Percentiles rank a stretch among this genome's conserved stretches.
phyloP scores from a whole-genome alignment of 768 basidiomycete genomes.

The Boletus rufocinnamomeus region DNA sequence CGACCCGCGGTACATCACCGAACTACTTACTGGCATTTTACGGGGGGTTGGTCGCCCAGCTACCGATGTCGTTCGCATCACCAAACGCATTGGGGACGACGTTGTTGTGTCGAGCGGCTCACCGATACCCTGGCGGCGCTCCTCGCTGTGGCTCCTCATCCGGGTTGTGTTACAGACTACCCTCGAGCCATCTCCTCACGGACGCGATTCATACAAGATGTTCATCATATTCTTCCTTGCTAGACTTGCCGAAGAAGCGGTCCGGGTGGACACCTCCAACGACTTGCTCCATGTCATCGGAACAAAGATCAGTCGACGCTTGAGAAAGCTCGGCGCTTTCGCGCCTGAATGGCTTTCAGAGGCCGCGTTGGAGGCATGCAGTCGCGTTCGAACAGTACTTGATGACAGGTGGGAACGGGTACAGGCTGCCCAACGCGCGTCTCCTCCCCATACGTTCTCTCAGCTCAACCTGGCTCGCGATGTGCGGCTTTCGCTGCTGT shows the following conservation, averaged over 20 bases:
- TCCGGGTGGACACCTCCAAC: constrained; percentile 17
- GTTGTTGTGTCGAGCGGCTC: constrained; percentile 23
- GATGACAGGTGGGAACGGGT: constrained; percentile 40
- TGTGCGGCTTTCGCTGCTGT: too few relatives aligned
- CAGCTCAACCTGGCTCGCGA: too few relatives aligned
- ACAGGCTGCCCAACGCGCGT: constrained; percentile 12
- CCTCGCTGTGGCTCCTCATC: constrained; percentile 40
- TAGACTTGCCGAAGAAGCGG: constrained; percentile 25
- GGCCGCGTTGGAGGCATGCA: constrained; percentile 9
- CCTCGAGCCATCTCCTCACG: constrained; percentile 14
- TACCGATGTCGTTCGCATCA: constrained; percentile 25
- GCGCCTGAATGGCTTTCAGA: constrained; percentile 20
- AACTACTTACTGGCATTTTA: constrained; percentile 48
- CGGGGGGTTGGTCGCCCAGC: constrained; percentile 33
- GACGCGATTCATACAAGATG: constrained; percentile 40
- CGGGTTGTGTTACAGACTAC: constrained; percentile 38
- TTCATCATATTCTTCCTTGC: constrained; percentile 49
- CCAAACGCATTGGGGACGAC: constrained; percentile 37
- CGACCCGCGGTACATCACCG: constrained; percentile 47
- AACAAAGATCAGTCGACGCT: constrained; percentile 40
- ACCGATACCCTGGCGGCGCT: constrained; percentile 37
- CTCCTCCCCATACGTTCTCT: too few relatives aligned
- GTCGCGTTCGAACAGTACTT: constrained; percentile 23
- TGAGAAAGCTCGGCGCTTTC: constrained; percentile 37
- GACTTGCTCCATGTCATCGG: constrained; percentile 41